Base-by-base conservation (phyloP, 2,329 filamentous ascomycete species). In the Hansfordia pulvinata region DNA sequence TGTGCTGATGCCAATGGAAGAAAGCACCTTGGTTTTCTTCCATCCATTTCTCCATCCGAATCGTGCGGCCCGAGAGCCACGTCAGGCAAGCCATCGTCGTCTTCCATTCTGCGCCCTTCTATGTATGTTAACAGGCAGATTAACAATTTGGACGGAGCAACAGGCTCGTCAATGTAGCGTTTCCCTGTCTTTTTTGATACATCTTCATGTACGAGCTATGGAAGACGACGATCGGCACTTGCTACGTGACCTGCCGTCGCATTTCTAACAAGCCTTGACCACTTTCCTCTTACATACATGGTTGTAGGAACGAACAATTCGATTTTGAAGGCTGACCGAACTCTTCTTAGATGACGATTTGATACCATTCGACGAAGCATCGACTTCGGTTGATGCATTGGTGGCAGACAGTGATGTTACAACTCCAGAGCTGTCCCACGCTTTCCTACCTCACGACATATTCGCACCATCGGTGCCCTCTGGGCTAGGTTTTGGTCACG, bases 71-170 rank as follows among this genome's bases (percentile, higher is more conserved):
- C 33, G 35, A 50, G 43, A 52, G 50, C 56, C 52, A 62, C 54
- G 56, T 60, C 63, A 69, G 67, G 67, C 69, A 70, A 66, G 68
- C 69, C 65, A 72, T 72, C 69, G 71, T 75, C 70, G 68, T 75
- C 70, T 72, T 76, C 69, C 62, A 64, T 58, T n/a, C n/a, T n/a
- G n/a, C n/a, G n/a, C n/a, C n/a, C n/a, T n/a, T n/a, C n/a, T n/a
- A 70, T 76, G 72, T 76, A 76, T 62, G 69, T 75, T 76, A 76
- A 74, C 59, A 52, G 45, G 43, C 42, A 42, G 45, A 49, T 49
- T 53, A 49, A 46, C n/a, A n/a, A n/a, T n/a, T n/a, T n/a, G n/a
- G n/a, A n/a, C n/a, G n/a, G n/a, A n/a, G n/a, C n/a, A n/a, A n/a
- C n/a, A 53, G 52, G 52, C 52, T 54, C 52, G 54, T 52, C 49